Conservation (phyloP, 2,329 filamentous ascomycete species). For the Alternaria gaisen region DNA sequence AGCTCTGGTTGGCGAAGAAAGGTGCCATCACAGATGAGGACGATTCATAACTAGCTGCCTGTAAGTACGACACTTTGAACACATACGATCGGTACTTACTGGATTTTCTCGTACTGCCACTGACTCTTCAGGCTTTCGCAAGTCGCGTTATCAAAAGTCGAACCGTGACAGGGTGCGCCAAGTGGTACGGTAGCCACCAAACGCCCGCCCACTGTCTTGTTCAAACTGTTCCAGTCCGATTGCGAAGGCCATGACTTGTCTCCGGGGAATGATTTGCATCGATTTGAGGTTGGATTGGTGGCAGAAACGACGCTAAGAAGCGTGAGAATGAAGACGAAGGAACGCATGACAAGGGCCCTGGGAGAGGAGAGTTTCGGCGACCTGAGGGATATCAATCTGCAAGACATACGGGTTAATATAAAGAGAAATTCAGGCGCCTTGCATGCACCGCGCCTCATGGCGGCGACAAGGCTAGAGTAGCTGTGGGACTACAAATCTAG, state of each 20-base stretch:
- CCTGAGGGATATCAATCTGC: not conserved
- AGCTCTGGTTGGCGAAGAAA: constrained; percentile 36
- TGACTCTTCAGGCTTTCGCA: constrained; percentile 25
- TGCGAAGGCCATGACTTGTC: constrained; percentile 32
- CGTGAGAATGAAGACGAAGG: constrained; percentile 2
- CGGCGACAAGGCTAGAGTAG: constrained; percentile 4
- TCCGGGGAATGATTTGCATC: constrained; percentile 36
- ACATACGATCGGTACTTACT: constrained; percentile 12
- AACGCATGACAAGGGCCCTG: constrained; percentile 7
- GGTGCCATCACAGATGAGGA: constrained; percentile 38
- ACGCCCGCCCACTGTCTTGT: constrained; percentile 27
- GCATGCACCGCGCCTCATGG: not conserved
- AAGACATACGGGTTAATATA: constrained; percentile 9
- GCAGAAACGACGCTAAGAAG: constrained; percentile 13
- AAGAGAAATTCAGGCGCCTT: not conserved
- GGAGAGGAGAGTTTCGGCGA: constrained; percentile 1
- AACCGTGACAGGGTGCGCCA: constrained; percentile 30
- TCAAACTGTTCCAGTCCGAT: constrained; percentile 28
- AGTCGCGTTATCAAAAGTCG: constrained; percentile 20
- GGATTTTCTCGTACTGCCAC: constrained; percentile 26
- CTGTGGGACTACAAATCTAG: constrained; percentile 2
- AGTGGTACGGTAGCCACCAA: constrained; percentile 34
- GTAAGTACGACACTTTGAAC: constrained; percentile 5
- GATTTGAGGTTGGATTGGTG: constrained; percentile 2
- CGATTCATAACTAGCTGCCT: constrained; percentile 19